Evolutionary conservation across 495 filamentous ascomycete genomes (phyloP), one percentile per base, ranked within the genome.

Genomic region (Staphylotrichum tortipilum): DNA sequence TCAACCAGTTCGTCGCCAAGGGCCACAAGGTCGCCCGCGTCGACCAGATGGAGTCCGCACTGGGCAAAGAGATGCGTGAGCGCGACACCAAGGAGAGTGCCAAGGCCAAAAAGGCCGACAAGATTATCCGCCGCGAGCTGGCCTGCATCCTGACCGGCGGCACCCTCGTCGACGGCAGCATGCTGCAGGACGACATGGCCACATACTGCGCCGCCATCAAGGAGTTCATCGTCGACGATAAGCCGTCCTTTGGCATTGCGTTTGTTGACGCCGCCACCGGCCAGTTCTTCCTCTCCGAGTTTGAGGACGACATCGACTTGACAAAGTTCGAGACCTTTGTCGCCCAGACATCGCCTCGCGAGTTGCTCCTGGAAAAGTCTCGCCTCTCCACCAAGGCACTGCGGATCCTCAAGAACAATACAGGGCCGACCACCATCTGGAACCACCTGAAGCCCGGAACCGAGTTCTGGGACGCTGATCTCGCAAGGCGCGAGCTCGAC

Each of bases 241-340:
- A 80, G 33, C 91, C 92, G 18, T 81, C 80, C 1, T 97, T 97
- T 63, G 94, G 94, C 14, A 80, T 97, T 35, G 81, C 87, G 1
- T 97, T 97, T 65, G 90, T 96, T 19, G 94, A 99, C 60, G 89
- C 94, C 7, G 90, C 94, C 3, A 96, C 91, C 1, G 94, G 89
- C 14, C 89, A 95, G 59, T 99, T 99, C 68, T 89, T 87, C 56
- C 59, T 99, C 47, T 85, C 89, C 14, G 83, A 95, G 45, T 96
- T 96, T 54, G 74, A 85, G 7, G 94, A 99, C 61, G 94, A 97
- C 67, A 78, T 82, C 7, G 90, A 96, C 54, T 78, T 96, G 63
- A 99, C 94, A 40, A 95, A 91, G 60, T 97, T 99, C 59, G 94
- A 99, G 73, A 99, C 94, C 0, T 87, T 97, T 45, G 82, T 99